phyloP scores from a whole-genome alignment of 108 stramenopile species.

The Skeletonema tropicum region DNA sequence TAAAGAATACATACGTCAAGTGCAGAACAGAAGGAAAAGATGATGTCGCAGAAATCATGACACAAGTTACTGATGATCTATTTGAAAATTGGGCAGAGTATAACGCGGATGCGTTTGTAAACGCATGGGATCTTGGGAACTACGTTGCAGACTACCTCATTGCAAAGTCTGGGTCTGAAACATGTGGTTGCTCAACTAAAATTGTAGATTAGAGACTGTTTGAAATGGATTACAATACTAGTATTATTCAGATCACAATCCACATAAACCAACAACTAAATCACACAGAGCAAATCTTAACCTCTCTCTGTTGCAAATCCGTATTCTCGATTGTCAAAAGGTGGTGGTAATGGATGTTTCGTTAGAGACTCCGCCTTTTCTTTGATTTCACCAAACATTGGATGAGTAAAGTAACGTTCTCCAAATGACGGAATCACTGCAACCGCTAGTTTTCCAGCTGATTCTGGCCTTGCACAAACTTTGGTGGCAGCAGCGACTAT shows the following conservation, averaged over 20 bases:
- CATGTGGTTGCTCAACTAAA: conserved; percentile 73
- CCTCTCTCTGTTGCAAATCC: conserved; percentile 69
- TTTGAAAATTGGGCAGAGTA: conserved; percentile 70
- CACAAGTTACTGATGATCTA: conserved; percentile 67
- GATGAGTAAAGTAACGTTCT: conserved; percentile 74
- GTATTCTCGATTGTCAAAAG: conserved; percentile 71
- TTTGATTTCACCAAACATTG: conserved; percentile 36
- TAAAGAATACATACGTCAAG: conserved; percentile 64
- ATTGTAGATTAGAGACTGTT: conserved; percentile 37
- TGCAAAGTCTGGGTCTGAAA: conserved; percentile 65
- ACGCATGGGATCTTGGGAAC: conserved; percentile 85
- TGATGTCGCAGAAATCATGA: conserved; percentile 81
- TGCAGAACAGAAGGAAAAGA: conserved; percentile 56
- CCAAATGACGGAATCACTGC: conserved; percentile 78
- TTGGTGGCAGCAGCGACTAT: conserved; percentile 69
- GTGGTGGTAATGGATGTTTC: conserved; percentile 66
- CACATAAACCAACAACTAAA: too few relatives aligned
- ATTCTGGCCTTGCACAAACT: conserved; percentile 61
- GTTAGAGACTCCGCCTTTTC: neutral
- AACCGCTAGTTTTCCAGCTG: conserved; percentile 60
- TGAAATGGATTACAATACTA: too few relatives aligned
- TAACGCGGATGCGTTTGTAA: conserved; percentile 86
- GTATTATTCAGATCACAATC: too few relatives aligned
- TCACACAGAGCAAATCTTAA: neutral
- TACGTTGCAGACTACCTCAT: conserved; percentile 84